Evolutionary conservation across 176 grass and related monocot species (phyloP).

Genomic region (Tillandsia fasciculata): DNA sequence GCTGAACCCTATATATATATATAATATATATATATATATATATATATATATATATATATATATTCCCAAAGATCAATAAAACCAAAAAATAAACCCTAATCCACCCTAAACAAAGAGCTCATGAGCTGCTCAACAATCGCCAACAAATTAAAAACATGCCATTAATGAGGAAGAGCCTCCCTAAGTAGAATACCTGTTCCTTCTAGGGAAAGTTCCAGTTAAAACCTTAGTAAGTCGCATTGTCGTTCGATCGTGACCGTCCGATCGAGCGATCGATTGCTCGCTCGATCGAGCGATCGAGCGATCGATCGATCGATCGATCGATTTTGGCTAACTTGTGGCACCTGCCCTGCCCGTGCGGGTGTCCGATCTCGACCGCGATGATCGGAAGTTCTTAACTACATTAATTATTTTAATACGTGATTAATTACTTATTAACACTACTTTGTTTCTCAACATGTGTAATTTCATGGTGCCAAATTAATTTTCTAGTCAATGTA

Average conservation of each 20-base stretch:
- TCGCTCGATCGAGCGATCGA: too few species aligned
- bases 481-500: background rate
- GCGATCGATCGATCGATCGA: background rate
- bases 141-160: background rate
- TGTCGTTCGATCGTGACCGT: background rate
- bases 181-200: slow-evolving; percentile 17
- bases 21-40: too few species aligned
- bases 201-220: slow-evolving; percentile 3
- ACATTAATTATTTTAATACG: background rate
- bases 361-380: background rate
- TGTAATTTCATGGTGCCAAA: slow-evolving; percentile 9
- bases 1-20: too few species aligned
- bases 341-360: too few species aligned
- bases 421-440: background rate
- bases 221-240: background rate
- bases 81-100: too few species aligned
- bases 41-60: too few species aligned
- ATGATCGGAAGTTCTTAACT: background rate
- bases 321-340: background rate
- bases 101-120: background rate
- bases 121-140: background rate
- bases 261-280: background rate
- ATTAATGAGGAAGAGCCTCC: background rate
- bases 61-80: too few species aligned
- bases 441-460: background rate